Conservation (phyloP, 2,329 filamentous ascomycete species). For the Microdochium trichocladiopsis region DNA sequence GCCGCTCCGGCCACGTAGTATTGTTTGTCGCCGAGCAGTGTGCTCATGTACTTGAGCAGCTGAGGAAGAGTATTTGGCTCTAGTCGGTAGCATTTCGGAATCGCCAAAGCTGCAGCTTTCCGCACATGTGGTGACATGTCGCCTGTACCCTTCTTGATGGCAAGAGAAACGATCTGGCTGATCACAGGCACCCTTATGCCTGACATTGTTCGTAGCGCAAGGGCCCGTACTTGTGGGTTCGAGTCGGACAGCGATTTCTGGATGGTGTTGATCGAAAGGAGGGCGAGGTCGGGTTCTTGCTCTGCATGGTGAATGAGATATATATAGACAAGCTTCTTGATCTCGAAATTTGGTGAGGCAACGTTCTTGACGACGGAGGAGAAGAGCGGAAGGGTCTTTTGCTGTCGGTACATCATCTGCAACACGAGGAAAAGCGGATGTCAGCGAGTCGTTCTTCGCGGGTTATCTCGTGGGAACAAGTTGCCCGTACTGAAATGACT, state of each 20-base stretch:
- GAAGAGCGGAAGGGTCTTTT: slow-evolving; percentile 87
- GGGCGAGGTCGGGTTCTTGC: slow-evolving; percentile 86
- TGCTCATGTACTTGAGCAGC: slow-evolving; percentile 72
- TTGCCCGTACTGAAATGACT: slow-evolving; percentile 77
- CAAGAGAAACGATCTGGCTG: slow-evolving; percentile 91
- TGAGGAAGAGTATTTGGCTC: slow-evolving; percentile 82
- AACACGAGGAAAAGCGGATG: neutral
- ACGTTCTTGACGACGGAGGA: slow-evolving; percentile 98
- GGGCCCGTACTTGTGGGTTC: slow-evolving; percentile 82
- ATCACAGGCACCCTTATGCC: slow-evolving; percentile 96
- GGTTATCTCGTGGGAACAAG: too few relatives aligned
- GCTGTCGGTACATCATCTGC: slow-evolving; percentile 91
- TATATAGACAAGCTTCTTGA: slow-evolving; percentile 98
- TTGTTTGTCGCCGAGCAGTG: slow-evolving; percentile 79
- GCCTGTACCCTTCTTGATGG: slow-evolving; percentile 86
- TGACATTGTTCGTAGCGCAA: slow-evolving; percentile 94
- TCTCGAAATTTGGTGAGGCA: slow-evolving; percentile 85
- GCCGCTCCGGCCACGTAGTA: slow-evolving; percentile 96
- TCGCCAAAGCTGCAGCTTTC: slow-evolving; percentile 85
- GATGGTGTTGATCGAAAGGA: slow-evolving; percentile 97
- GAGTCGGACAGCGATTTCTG: slow-evolving; percentile 93
- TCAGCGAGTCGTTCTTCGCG: slow-evolving; percentile 2
- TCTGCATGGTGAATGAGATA: slow-evolving; percentile 97
- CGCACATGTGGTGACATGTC: slow-evolving; percentile 95
- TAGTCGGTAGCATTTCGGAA: slow-evolving; percentile 90